These are phyloP conservation scores for Euphorbia lathyris DNA, from an alignment of 345 rosid species.

Conservation along the genomic window DNA sequence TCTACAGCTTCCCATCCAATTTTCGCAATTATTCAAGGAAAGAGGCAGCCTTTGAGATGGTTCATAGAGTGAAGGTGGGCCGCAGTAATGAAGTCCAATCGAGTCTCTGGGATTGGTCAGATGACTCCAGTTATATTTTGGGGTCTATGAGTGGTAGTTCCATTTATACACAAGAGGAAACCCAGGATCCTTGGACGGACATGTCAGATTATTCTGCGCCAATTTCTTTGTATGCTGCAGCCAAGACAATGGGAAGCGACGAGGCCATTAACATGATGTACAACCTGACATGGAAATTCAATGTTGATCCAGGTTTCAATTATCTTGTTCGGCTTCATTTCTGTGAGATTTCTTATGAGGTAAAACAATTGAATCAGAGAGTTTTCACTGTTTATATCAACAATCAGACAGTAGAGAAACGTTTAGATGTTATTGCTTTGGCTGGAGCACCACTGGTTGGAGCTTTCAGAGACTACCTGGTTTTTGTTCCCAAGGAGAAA, in stretches of 20 bases:
- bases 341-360: conserved; percentile 11
- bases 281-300: conserved; percentile 14
- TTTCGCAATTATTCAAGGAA: neutral
- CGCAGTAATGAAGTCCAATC: accelerated
- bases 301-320: conserved; percentile 12
- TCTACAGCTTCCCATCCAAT: neutral
- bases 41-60: conserved; percentile 3
- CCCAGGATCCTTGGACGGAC: neutral
- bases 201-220: neutral
- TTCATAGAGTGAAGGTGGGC: conserved; percentile 4
- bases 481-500: neutral
- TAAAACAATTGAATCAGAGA: neutral
- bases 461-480: neutral
- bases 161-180: neutral
- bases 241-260: conserved; percentile 6
- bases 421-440: conserved; percentile 3
- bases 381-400: conserved; percentile 5
- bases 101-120: neutral
- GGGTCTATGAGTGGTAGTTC: neutral
- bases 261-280: neutral
- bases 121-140: neutral
- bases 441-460: conserved; percentile 2
- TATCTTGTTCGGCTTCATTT: conserved; percentile 22
- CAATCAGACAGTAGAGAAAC: neutral
- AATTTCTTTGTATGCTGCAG: neutral